Evolutionary conservation across 2,329 filamentous ascomycete genomes (phyloP).

Genomic region (Beauveria sp.): DNA sequence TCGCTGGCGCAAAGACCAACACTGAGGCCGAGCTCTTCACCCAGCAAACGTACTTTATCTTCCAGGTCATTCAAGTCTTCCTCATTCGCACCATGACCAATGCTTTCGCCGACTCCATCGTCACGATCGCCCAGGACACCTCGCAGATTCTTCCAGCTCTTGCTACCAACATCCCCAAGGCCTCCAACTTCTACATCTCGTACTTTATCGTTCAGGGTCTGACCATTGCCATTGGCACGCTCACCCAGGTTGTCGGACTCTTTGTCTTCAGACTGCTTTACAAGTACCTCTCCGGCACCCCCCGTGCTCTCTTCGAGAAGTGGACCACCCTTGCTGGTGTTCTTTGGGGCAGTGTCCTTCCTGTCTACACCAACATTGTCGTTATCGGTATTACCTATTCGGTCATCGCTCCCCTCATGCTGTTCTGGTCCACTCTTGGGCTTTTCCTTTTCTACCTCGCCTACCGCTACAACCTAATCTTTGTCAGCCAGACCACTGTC

Average conservation of each 20-base stretch:
- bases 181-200: conserved; percentile 88
- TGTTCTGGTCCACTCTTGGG: conserved; percentile 72
- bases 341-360: conserved; percentile 71
- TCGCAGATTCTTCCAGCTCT: conserved; percentile 54
- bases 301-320: conserved; percentile 67
- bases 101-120: conserved; percentile 63
- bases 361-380: conserved; percentile 65
- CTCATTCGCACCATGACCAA: conserved; percentile 77
- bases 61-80: conserved; percentile 89
- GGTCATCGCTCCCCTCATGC: conserved; percentile 73
- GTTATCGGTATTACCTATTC: conserved; percentile 73
- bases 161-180: conserved; percentile 66
- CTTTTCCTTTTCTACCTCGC: conserved; percentile 74
- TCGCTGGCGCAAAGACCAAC: conserved; percentile 70
- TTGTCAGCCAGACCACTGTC: conserved; percentile 68
- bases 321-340: conserved; percentile 63
- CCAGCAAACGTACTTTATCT: conserved; percentile 85
- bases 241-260: conserved; percentile 62
- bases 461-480: conserved; percentile 82
- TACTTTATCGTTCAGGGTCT: conserved; percentile 86
- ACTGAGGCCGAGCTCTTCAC: conserved; percentile 81
- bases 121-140: conserved; percentile 57
- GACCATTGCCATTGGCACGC: conserved; percentile 62
- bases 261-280: conserved; percentile 61
- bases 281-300: conserved; percentile 66